Percentiles rank a stretch among this genome's conserved stretches.
Conservation (phyloP, 257 asterid genomes). For the Solanum pinnatisectum region DNA sequence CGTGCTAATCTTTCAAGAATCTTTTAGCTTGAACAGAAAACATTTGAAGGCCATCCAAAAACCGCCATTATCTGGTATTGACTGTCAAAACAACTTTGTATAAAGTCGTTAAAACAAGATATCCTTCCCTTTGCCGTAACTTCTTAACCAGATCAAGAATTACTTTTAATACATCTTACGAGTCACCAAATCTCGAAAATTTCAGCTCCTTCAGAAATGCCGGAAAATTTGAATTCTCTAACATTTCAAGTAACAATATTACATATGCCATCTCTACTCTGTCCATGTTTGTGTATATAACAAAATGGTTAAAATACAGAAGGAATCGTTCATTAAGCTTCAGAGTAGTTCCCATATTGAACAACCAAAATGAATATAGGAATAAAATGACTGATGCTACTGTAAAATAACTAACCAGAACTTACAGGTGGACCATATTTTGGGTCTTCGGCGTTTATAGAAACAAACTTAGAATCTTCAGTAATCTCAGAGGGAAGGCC, state of each 20-base stretch:
- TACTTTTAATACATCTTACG: neutral
- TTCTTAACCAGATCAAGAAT: neutral
- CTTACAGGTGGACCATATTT: constrained; percentile 94
- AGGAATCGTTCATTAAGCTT: neutral
- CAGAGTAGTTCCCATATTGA: neutral
- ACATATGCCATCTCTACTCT: neutral
- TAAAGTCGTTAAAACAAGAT: neutral
- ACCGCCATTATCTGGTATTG: neutral
- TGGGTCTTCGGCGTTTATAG: constrained; percentile 58
- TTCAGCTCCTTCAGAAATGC: neutral
- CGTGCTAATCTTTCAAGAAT: neutral
- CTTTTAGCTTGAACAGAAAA: neutral
- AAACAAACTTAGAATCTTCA: constrained; percentile 86
- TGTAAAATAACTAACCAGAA: constrained; percentile 39
- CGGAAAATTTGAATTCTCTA: neutral
- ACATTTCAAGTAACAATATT: neutral
- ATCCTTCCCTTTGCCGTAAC: neutral
- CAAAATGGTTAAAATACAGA: neutral
- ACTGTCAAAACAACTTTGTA: neutral
- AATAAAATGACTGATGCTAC: neutral
- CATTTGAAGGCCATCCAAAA: neutral
- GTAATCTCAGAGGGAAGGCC: constrained; percentile 62
- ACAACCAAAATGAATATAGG: neutral
- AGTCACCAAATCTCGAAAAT: neutral
- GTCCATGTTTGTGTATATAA: neutral